Conservation (phyloP, 2,329 filamentous ascomycete species). For the Colletotrichum coccodes region DNA sequence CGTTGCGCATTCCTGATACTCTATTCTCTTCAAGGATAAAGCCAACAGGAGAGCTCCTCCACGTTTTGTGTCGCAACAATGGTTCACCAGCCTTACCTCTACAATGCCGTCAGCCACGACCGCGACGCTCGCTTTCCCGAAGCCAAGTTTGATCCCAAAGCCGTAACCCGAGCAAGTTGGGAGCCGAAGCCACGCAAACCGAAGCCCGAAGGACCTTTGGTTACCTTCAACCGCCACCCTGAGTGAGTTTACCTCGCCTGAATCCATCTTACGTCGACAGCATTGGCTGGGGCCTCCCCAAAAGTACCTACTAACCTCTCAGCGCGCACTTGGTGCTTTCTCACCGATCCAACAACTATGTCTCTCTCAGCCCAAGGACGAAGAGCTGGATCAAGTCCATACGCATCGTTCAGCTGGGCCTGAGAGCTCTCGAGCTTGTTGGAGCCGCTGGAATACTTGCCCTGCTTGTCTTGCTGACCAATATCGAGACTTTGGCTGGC, state of each 20-base stretch:
- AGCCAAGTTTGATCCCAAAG: conserved; percentile 84
- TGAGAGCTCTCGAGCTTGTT: conserved; percentile 75
- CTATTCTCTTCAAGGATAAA: background rate
- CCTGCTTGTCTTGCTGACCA: conserved; percentile 80
- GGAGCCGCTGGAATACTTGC: conserved; percentile 78
- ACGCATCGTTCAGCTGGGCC: conserved; percentile 73
- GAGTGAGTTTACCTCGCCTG: conserved; percentile 67
- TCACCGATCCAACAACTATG: conserved; percentile 69
- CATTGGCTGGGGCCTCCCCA: background rate
- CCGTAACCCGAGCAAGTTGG: conserved; percentile 83
- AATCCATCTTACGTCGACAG: background rate
- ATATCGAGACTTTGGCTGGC: conserved; percentile 69
- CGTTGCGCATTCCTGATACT: conserved; percentile 8
- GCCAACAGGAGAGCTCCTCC: background rate
- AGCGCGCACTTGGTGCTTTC: conserved; percentile 72
- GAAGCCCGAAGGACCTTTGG: conserved; percentile 78
- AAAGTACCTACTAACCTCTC: conserved; percentile 2
- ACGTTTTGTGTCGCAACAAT: conserved; percentile 35
- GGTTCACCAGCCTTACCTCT: conserved; percentile 74
- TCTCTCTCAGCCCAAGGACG: conserved; percentile 74
- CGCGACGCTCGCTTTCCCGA: conserved; percentile 64
- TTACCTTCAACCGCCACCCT: conserved; percentile 87
- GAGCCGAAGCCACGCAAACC: conserved; percentile 69
- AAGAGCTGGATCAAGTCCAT: conserved; percentile 78
- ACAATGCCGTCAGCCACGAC: conserved; percentile 65